A percentile compares a stretch with the other conserved stretches of the same genome.
phyloP scores from a whole-genome alignment of 352 stramenopile species.

The Phytophthora sp. region DNA sequence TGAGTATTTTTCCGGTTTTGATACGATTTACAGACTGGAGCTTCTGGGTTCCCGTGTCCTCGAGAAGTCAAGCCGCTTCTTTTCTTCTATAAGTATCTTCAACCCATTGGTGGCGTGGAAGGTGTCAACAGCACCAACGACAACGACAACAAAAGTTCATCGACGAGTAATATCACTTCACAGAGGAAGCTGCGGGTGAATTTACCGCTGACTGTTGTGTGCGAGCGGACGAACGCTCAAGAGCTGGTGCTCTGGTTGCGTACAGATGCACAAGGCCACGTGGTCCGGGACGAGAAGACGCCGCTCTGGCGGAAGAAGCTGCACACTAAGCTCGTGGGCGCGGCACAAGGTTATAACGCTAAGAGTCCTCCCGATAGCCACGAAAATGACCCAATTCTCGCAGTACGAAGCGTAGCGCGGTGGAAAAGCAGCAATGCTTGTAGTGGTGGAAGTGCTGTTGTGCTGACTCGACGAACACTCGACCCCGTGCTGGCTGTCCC shows the following conservation, averaged over 20 bases:
- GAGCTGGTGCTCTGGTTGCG: slow-evolving; percentile 69
- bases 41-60: slow-evolving; percentile 26
- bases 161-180: slow-evolving; percentile 1
- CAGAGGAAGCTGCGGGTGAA: slow-evolving; percentile 58
- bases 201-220: slow-evolving; percentile 67
- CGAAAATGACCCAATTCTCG: slow-evolving; percentile 49
- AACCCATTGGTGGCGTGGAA: slow-evolving; percentile 47
- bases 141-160: neutral
- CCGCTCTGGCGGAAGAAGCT: slow-evolving; percentile 69
- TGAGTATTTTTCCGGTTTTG: neutral
- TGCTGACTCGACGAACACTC: slow-evolving; percentile 61
- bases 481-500: slow-evolving; percentile 64
- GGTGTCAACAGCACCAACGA: neutral
- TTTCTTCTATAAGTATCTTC: slow-evolving; percentile 87
- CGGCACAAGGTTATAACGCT: neutral
- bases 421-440: slow-evolving; percentile 51
- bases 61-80: slow-evolving; percentile 57
- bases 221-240: slow-evolving; percentile 53
- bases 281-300: slow-evolving; percentile 58
- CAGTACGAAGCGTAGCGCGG: slow-evolving; percentile 61
- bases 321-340: slow-evolving; percentile 43
- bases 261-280: slow-evolving; percentile 51
- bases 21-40: slow-evolving; percentile 2
- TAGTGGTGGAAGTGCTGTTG: slow-evolving; percentile 56
- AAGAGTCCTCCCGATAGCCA: neutral